phyloP scores from a whole-genome alignment of 2,329 filamentous ascomycete genomes.

The Exophiala lecanii-corni region DNA sequence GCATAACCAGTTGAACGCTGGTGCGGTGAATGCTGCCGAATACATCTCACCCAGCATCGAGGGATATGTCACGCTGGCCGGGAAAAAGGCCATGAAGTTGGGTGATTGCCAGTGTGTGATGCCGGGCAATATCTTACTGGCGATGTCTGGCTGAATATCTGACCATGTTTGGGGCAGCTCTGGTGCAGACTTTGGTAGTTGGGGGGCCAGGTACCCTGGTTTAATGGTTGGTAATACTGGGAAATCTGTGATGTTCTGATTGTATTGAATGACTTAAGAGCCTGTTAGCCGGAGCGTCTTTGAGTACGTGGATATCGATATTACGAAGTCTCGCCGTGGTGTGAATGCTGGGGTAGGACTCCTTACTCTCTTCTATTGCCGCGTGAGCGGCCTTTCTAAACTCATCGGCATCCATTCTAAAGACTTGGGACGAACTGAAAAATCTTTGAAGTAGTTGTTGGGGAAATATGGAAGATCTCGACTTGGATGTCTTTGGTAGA shows the following conservation, averaged over 20 bases:
- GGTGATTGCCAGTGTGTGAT: slow-evolving; percentile 93
- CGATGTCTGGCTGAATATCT: slow-evolving; percentile 76
- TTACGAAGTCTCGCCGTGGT: too few species aligned
- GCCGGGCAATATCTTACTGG: slow-evolving; percentile 81
- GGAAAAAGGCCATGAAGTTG: slow-evolving; percentile 95
- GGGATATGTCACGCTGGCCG: slow-evolving; percentile 75
- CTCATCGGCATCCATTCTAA: slow-evolving; percentile 68
- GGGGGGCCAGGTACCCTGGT: slow-evolving; percentile 78
- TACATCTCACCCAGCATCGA: slow-evolving; percentile 89
- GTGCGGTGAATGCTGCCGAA: slow-evolving; percentile 78
- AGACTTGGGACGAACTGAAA: not conserved
- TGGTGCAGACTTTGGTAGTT: slow-evolving; percentile 68
- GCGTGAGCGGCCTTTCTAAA: slow-evolving; percentile 73
- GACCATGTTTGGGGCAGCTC: slow-evolving; percentile 66
- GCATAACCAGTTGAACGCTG: slow-evolving; percentile 97
- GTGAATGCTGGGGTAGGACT: too few species aligned
- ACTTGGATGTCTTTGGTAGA: not conserved
- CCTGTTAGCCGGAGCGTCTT: slow-evolving; percentile 15
- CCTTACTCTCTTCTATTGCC: slow-evolving; percentile 75
- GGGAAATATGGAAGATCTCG: not conserved
- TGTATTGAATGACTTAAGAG: slow-evolving; percentile 70
- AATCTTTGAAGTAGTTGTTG: not conserved
- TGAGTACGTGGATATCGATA: too few species aligned
- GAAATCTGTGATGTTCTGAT: slow-evolving; percentile 65
- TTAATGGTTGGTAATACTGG: slow-evolving; percentile 72